Evolutionary conservation across 768 basidiomycete genomes (phyloP), one percentile per base, ranked within the genome.

Genomic region (Leucogyrophana mollusca): DNA sequence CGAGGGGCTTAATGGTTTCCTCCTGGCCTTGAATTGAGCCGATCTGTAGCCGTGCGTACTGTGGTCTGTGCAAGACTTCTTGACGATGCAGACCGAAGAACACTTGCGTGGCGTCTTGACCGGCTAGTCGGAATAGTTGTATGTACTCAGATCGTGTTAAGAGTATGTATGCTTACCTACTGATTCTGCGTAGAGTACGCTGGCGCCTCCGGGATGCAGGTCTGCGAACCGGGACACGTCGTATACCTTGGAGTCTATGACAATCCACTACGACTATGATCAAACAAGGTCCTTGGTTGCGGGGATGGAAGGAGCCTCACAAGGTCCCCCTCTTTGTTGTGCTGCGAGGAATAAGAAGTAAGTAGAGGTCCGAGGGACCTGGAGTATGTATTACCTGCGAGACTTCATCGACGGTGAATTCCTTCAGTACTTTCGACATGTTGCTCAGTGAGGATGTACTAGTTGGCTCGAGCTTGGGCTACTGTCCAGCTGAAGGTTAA

Each of bases 11-110:
- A 59, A 91, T 74, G 30, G 65, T 52, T 43, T 81, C 76, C 40
- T 76, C 67, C 60, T 87, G 72, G 13, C 82, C 86, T 14, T 67
- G 60, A 46, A 88, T 68, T 34, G 65, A 75, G 27, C 87, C 86
- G 42, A 88, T 79, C 53, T 84, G 82, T 24, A 88, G 73, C 13
- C 87, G 80, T 3, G 78, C 71, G 50, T 86, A 89, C 54, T 87
- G 85, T 0, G 89, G 87, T 41, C 79, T 77, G 27, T 77, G 69
- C 9, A 95, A 77, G 18, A 94, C 80, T 56, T 94, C 90, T 34
- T 84, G 79, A 23, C 90, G 79, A 62, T 95, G 93, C 41, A 94
- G 77, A 7, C 87, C 84, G 50, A 87, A 94, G 76, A 94, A 94
- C 2, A 78, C 77, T 25, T 87, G 72, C 4, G 92, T 93, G 0